Percentiles rank a stretch among this genome's conserved stretches.
Conservation (phyloP, 768 basidiomycete genomes). For the Lenzites betulinus region DNA sequence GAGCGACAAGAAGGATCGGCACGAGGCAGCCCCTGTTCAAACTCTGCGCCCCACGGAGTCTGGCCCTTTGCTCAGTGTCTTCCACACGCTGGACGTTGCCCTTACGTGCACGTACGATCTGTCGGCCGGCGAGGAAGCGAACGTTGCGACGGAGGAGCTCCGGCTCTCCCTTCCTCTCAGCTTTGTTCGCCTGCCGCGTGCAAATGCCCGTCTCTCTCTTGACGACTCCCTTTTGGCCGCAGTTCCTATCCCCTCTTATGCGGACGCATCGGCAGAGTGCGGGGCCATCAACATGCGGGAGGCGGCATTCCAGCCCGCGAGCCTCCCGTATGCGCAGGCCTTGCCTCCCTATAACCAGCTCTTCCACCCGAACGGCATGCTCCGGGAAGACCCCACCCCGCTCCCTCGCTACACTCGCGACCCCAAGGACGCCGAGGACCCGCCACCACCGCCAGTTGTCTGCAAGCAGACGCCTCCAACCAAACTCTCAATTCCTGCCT, state of each 20-base stretch:
- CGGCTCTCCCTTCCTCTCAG: slow-evolving; percentile 27
- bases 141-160: slow-evolving; percentile 25
- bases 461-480: slow-evolving; percentile 16
- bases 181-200: slow-evolving; percentile 23
- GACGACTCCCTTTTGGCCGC: neutral
- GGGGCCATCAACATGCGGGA: slow-evolving; percentile 28
- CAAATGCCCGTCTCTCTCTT: neutral
- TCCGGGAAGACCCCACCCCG: slow-evolving; percentile 70
- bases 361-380: slow-evolving; percentile 72
- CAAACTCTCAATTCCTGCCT: neutral
- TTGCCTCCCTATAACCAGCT: slow-evolving; percentile 82
- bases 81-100: slow-evolving; percentile 55
- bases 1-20: slow-evolving; percentile 10
- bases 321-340: slow-evolving; percentile 29
- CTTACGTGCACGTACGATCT: slow-evolving; percentile 58
- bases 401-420: slow-evolving; percentile 29
- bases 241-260: neutral
- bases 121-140: slow-evolving; percentile 34
- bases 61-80: slow-evolving; percentile 59
- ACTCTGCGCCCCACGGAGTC: slow-evolving; percentile 47
- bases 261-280: neutral
- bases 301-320: slow-evolving; percentile 3
- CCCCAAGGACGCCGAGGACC: slow-evolving; percentile 6
- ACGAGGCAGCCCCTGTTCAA: slow-evolving; percentile 42
- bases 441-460: neutral